Evolutionary conservation across 352 stramenopile genomes (phyloP).

Genomic region (Globisporangium paddicum): DNA sequence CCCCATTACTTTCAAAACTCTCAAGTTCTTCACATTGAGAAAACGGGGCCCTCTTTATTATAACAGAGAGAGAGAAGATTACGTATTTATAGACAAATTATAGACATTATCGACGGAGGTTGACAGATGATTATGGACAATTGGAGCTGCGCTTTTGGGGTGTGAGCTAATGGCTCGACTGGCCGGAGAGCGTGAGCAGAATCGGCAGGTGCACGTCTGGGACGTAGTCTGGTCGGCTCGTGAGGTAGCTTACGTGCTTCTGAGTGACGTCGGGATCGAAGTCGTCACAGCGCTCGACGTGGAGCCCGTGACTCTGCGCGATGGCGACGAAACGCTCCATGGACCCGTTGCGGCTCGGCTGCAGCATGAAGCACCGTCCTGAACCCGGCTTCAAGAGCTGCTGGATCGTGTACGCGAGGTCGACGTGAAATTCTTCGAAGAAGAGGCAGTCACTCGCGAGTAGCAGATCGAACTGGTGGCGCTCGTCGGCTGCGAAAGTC

Average conservation of each 20-base stretch:
- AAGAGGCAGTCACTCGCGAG: slow-evolving; percentile 85
- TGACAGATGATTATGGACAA: too few relatives aligned
- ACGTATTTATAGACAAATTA: too few relatives aligned
- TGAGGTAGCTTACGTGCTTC: slow-evolving; percentile 31
- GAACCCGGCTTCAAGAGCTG: slow-evolving; percentile 34
- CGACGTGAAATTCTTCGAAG: slow-evolving; percentile 83
- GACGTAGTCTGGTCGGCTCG: slow-evolving; percentile 44
- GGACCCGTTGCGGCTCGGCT: slow-evolving; percentile 66
- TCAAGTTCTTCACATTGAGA: too few relatives aligned
- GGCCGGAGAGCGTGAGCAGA: slow-evolving; percentile 35
- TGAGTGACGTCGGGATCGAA: slow-evolving; percentile 40
- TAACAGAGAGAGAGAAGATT: too few relatives aligned
- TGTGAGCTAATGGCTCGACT: not conserved
- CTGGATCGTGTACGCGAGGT: slow-evolving; percentile 67
- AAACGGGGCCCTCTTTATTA: too few relatives aligned
- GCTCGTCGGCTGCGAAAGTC: slow-evolving; percentile 19
- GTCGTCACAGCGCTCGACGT: slow-evolving; percentile 22
- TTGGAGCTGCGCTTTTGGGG: too few relatives aligned
- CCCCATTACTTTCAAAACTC: too few relatives aligned
- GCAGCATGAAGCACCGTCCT: slow-evolving; percentile 61
- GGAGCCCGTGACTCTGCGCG: slow-evolving; percentile 33
- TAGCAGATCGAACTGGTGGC: slow-evolving; percentile 69
- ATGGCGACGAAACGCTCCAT: slow-evolving; percentile 72
- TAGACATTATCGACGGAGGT: too few relatives aligned
- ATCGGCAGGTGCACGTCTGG: slow-evolving; percentile 65